Conservation (phyloP, 176 grass and related monocot genomes). For the Musa acuminata region DNA sequence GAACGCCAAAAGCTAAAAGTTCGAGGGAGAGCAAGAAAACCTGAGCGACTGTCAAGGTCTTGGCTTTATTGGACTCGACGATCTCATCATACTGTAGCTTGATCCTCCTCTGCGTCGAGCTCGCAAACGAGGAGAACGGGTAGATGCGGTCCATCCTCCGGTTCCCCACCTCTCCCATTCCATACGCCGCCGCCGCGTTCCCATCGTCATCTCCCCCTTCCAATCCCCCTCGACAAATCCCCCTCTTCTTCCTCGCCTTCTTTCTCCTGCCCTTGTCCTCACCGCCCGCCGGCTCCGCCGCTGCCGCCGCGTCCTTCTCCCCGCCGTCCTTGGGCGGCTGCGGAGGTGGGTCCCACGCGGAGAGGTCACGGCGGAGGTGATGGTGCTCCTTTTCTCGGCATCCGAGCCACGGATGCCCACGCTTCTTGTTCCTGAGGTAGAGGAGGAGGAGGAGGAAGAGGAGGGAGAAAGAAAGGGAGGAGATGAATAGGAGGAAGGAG, state of each 20-base stretch:
- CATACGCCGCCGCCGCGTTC: slow-evolving; percentile 6
- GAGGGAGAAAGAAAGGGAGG: slow-evolving; percentile 11
- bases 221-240: slow-evolving; percentile 22
- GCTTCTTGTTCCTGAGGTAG: slow-evolving; percentile 24
- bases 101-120: slow-evolving; percentile 62
- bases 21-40: slow-evolving; percentile 18
- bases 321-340: not conserved
- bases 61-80: slow-evolving; percentile 51
- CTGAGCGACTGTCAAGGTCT: slow-evolving; percentile 54
- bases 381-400: slow-evolving; percentile 5
- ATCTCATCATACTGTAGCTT: slow-evolving; percentile 72
- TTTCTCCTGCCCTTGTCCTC: slow-evolving; percentile 27
- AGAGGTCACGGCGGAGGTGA: slow-evolving; percentile 16
- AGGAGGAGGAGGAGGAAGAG: slow-evolving; percentile 1
- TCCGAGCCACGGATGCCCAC: not conserved
- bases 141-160: slow-evolving; percentile 31
- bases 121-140: slow-evolving; percentile 55
- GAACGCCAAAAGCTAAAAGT: not conserved
- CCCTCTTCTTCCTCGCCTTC: slow-evolving; percentile 37
- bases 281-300: not conserved
- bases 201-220: slow-evolving; percentile 15
- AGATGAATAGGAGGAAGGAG: slow-evolving; percentile 8
- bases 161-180: not conserved
- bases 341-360: not conserved
- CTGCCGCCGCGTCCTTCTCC: slow-evolving; percentile 11